Percentiles rank a stretch among this genome's conserved stretches.
Evolutionary conservation across 345 rosid genomes (phyloP).

Genomic region (Citrus glauca): DNA sequence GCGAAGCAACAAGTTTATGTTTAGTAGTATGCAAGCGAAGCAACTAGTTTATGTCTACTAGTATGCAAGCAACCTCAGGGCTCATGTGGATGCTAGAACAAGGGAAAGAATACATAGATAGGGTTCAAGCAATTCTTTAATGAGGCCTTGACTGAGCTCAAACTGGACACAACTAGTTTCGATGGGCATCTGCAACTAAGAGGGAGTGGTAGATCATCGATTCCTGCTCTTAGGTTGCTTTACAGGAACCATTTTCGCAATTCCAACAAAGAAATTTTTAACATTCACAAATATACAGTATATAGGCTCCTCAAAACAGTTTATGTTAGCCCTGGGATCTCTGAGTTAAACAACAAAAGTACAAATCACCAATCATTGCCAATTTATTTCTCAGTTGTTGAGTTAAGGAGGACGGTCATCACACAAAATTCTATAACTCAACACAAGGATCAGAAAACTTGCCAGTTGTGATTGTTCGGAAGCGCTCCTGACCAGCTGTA

Average conservation of each 20-base stretch:
- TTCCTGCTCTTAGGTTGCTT: too few relatives aligned
- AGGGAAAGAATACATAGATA: too few relatives aligned
- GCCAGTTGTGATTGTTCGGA: conserved; percentile 90
- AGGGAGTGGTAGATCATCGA: too few relatives aligned
- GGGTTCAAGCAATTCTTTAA: too few relatives aligned
- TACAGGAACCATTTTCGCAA: background rate
- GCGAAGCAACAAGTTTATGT: too few relatives aligned
- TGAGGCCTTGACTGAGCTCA: too few relatives aligned
- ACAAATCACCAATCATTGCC: background rate
- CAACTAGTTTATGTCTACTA: too few relatives aligned
- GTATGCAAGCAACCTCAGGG: too few relatives aligned
- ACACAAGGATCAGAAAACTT: conserved; percentile 13
- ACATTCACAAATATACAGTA: background rate
- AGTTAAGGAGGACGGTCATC: background rate
- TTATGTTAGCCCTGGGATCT: background rate
- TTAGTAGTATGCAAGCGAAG: too few relatives aligned
- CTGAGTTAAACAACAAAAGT: background rate
- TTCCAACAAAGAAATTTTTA: conserved; percentile 3
- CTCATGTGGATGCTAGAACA: too few relatives aligned
- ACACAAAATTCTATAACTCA: background rate
- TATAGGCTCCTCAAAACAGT: background rate
- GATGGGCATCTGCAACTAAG: too few relatives aligned
- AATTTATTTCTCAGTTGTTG: background rate
- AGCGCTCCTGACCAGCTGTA: conserved; percentile 85
- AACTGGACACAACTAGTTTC: too few relatives aligned